These are phyloP conservation scores for Aquanectria penicillioides DNA, from an alignment of 2,329 filamentous ascomycete species.

Conservation along the genomic window DNA sequence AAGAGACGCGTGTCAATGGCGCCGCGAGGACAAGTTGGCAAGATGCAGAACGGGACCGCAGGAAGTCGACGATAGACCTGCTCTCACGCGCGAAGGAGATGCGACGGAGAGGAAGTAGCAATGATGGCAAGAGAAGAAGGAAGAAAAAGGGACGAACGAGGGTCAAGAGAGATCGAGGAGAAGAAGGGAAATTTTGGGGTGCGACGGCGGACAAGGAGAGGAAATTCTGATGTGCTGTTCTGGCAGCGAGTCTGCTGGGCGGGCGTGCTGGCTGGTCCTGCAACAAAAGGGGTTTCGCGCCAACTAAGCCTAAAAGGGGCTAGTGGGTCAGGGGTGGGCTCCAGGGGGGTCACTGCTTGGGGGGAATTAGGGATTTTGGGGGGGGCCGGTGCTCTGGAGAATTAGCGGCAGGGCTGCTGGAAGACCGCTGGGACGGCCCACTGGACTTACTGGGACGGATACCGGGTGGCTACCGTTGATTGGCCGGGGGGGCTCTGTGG, in stretches of 20 bases:
- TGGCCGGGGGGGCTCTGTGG: slow-evolving; percentile 23
- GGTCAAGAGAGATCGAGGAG: slow-evolving; percentile 31
- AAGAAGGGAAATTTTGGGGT: slow-evolving; percentile 45
- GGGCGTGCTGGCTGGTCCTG: slow-evolving; percentile 37
- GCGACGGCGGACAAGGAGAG: slow-evolving; percentile 43
- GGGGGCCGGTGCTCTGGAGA: slow-evolving; percentile 39
- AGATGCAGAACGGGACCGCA: slow-evolving; percentile 38
- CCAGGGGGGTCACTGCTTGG: slow-evolving; percentile 25
- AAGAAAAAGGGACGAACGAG: slow-evolving; percentile 36
- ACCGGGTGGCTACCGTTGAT: slow-evolving; percentile 30
- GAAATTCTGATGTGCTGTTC: slow-evolving; percentile 48
- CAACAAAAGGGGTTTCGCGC: slow-evolving; percentile 47
- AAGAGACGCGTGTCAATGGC: slow-evolving; percentile 49
- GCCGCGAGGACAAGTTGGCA: slow-evolving; percentile 42
- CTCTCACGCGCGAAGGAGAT: slow-evolving; percentile 41
- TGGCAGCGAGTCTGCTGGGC: slow-evolving; percentile 41
- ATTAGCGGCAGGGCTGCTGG: slow-evolving; percentile 41
- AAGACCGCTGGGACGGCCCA: slow-evolving; percentile 28
- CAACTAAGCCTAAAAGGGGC: slow-evolving; percentile 38
- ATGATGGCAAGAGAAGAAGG: slow-evolving; percentile 47
- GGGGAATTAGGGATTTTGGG: slow-evolving; percentile 21
- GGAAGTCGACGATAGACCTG: slow-evolving; percentile 32
- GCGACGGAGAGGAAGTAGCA: slow-evolving; percentile 49
- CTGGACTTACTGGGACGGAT: slow-evolving; percentile 10
- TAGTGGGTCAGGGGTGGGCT: slow-evolving; percentile 30